A percentile compares a stretch with the other conserved stretches of the same genome.
phyloP scores from a whole-genome alignment of 202 grass and related monocot species.

The Schoenoplectus tabernaemontani region DNA sequence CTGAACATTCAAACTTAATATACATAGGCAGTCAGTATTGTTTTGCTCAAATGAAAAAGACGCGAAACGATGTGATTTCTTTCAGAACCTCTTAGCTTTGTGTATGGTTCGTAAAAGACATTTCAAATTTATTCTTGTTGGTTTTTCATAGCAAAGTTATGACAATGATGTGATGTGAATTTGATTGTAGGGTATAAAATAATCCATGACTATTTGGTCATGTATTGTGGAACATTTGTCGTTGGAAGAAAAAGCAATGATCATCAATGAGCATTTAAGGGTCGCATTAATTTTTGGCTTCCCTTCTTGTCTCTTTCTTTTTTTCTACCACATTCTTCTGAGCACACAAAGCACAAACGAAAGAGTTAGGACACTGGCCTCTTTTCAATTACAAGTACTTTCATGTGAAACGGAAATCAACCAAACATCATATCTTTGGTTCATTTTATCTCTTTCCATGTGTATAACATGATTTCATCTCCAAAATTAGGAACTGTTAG shows the following conservation, averaged over 20 bases:
- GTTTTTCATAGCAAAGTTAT: not conserved
- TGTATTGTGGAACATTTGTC: not conserved
- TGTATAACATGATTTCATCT: not conserved
- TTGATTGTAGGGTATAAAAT: not conserved
- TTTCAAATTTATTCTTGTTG: not conserved
- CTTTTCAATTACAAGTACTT: not conserved
- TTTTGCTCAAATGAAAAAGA: no score
- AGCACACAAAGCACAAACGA: not conserved
- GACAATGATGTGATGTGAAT: not conserved
- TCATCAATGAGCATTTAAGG: not conserved
- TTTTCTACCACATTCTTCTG: not conserved
- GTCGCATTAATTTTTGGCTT: slow-evolving; percentile 4
- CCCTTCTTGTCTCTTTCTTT: slow-evolving; percentile 11
- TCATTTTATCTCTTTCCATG: not conserved
- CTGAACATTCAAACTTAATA: no score
- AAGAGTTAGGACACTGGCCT: not conserved
- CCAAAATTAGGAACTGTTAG: not conserved
- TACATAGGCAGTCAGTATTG: no score
- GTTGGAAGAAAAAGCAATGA: not conserved
- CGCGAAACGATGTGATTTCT: no score
- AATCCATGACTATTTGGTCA: not conserved
- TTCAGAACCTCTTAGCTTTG: not conserved
- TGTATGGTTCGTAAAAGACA: not conserved
- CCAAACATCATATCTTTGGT: not conserved
- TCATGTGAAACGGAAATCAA: not conserved